These are phyloP conservation scores for Fusarium dimerum DNA, from an alignment of 2,329 filamentous ascomycete species.

Conservation along the genomic window DNA sequence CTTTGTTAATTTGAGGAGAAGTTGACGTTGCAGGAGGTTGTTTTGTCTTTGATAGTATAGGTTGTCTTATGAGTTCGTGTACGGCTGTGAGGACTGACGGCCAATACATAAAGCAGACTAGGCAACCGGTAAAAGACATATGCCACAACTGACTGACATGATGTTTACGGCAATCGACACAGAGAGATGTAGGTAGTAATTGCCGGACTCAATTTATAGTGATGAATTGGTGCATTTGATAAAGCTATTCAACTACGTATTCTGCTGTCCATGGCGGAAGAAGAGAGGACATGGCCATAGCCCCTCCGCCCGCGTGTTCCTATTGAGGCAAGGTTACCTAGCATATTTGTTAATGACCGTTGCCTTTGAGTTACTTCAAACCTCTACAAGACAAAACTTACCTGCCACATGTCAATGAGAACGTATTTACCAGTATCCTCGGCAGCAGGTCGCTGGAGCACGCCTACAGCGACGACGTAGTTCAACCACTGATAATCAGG, in stretches of 20 bases:
- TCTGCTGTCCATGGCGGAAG: constrained; percentile 1
- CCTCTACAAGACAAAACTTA: constrained; percentile 2
- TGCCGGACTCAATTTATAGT: no score
- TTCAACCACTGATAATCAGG: constrained; percentile 41
- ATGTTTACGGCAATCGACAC: no score
- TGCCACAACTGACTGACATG: no score
- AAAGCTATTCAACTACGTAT: neutral
- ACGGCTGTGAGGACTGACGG: no score
- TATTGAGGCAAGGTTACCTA: constrained; percentile 17
- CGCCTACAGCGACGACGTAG: constrained; percentile 30
- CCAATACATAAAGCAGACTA: no score
- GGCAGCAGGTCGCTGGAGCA: constrained; percentile 12
- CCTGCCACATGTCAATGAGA: constrained; percentile 28
- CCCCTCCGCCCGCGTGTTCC: neutral
- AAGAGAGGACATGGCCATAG: neutral
- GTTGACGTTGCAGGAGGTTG: no score
- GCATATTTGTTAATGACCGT: neutral
- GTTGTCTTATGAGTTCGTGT: no score
- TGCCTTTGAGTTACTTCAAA: neutral
- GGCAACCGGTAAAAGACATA: no score
- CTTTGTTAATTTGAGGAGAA: no score
- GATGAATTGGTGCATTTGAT: no score
- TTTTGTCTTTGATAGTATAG: no score
- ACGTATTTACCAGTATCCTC: constrained; percentile 23
- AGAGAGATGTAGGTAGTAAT: no score